Evolutionary conservation across 2,329 filamentous ascomycete genomes (phyloP).

Genomic region (Ceratocystis destructans): DNA sequence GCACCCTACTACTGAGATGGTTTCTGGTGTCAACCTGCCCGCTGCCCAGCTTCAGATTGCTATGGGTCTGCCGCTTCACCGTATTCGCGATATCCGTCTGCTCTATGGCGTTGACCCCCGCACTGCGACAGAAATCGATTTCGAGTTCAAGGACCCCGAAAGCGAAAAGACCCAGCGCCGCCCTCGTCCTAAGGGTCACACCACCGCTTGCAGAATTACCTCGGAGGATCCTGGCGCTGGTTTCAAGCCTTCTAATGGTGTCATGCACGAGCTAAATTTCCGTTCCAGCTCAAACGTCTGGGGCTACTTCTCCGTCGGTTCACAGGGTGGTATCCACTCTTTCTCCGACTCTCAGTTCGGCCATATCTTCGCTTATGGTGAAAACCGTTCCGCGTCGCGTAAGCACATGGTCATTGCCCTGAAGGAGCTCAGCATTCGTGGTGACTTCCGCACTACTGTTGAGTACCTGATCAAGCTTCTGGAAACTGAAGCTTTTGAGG

Average conservation of each 20-base stretch:
- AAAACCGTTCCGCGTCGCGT: slow-evolving; percentile 87
- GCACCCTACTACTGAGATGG: slow-evolving; percentile 99
- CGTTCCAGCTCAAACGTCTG: slow-evolving; percentile 96
- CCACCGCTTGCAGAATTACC: slow-evolving; percentile 96
- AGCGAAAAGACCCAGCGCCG: slow-evolving; percentile 76
- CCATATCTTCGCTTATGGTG: slow-evolving; percentile 97
- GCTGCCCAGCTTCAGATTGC: slow-evolving; percentile 96
- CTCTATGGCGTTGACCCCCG: slow-evolving; percentile 92
- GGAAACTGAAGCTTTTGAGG: slow-evolving; percentile 95
- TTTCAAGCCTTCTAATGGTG: slow-evolving; percentile 98
- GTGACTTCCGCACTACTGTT: slow-evolving; percentile 96
- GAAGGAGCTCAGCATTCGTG: slow-evolving; percentile 98
- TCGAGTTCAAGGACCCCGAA: slow-evolving; percentile 80
- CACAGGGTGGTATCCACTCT: slow-evolving; percentile 92
- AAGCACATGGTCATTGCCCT: slow-evolving; percentile 99
- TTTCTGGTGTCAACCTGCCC: slow-evolving; percentile 90
- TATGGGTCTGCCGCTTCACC: slow-evolving; percentile 93
- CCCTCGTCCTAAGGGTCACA: slow-evolving; percentile 89
- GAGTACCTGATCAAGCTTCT: slow-evolving; percentile 98
- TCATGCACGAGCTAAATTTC: slow-evolving; percentile 98
- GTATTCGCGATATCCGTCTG: slow-evolving; percentile 89
- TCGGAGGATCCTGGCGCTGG: slow-evolving; percentile 97
- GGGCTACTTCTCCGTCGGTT: slow-evolving; percentile 99
- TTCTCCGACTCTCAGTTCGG: slow-evolving; percentile 98
- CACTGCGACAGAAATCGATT: slow-evolving; percentile 77